Evolutionary conservation across 495 filamentous ascomycete genomes (phyloP).

Genomic region (Hypomontagnella submonticulosa): DNA sequence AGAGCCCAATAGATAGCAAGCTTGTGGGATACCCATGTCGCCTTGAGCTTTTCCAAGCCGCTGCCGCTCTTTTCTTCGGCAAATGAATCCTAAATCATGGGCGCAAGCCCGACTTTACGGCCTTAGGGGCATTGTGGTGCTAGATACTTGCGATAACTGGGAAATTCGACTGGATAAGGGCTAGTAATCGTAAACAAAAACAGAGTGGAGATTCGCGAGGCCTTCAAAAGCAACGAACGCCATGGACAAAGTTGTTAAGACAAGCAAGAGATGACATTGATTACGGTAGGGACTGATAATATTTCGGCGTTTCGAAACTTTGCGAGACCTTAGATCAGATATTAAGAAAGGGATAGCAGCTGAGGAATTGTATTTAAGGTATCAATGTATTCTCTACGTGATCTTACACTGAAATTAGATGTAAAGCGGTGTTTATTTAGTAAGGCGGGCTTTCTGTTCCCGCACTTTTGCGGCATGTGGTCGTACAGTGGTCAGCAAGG

Average conservation of each 20-base stretch:
- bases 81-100: constrained; percentile 13
- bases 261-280: constrained; percentile 26
- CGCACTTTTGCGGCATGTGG: background rate
- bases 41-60: constrained; percentile 18
- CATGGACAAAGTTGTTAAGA: constrained; percentile 5
- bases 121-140: constrained; percentile 15
- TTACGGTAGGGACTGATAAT: background rate
- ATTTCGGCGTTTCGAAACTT: constrained; percentile 7
- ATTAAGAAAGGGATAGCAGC: background rate
- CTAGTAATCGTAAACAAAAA: constrained; percentile 7
- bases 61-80: constrained; percentile 11
- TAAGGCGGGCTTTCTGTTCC: constrained; percentile 8
- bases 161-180: constrained; percentile 2
- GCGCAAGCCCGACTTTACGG: constrained; percentile 26
- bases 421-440: constrained; percentile 6
- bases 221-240: background rate
- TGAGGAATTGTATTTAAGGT: constrained; percentile 1
- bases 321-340: constrained; percentile 7
- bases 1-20: constrained; percentile 23
- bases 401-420: constrained; percentile 7
- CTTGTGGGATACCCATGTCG: constrained; percentile 24
- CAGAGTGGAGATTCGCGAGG: constrained; percentile 1
- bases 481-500: constrained; percentile 18
- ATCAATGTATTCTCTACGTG: constrained; percentile 5
- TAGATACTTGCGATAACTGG: constrained; percentile 17